Base-by-base conservation (phyloP, 1,139 yeast species). In the Saccharomyces hybrid region DNA sequence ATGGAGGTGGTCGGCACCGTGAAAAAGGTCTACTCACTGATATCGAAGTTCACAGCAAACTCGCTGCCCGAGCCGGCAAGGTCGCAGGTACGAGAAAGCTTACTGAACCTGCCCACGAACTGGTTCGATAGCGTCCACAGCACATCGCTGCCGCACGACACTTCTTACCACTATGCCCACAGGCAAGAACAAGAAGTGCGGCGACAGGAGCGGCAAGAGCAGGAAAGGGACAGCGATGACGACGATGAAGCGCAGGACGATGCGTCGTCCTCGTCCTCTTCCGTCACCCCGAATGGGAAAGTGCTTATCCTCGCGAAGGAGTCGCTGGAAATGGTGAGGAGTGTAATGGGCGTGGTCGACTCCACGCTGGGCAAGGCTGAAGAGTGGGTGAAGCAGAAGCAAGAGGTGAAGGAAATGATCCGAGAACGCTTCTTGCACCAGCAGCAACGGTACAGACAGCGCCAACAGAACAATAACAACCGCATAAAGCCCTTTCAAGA, bases 1-100 rank as follows among this genome's bases (percentile, higher is more conserved):
- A 81, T 83, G 58, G 99, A 93, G 64, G 88, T 93, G 46, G 84
- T 91, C 7, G 80, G 87, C 3, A 93, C 97, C 0, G 91, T 93
- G 26, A 88, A 89, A 68, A 91, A 90, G 68, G 89, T 91, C 52
- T 90, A 91, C 47, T 82, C 84, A 47, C 82, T 93, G 46, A 86
- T 93, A 13, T 88, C 97, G 5, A 88, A 87, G 61, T 89, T 89
- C 63, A 88, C 88, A 0, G 88, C 89, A 0, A 80, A 77, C 57
- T 80, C 88, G 2, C 69, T 85, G 44, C 87, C 90, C 3, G 89
- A 87, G 65, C 96, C 97, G 1, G 95, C 96, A 4, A 80, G 96
- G 59, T 76, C 86, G 1, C 85, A 88, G 51, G 95, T 93, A 16
- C 79, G 97, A 48, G 88, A 85, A 60, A 85, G 87, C 44, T 78